Evolutionary conservation across 345 rosid species (phyloP).

Genomic region (Lepidium didymum): DNA sequence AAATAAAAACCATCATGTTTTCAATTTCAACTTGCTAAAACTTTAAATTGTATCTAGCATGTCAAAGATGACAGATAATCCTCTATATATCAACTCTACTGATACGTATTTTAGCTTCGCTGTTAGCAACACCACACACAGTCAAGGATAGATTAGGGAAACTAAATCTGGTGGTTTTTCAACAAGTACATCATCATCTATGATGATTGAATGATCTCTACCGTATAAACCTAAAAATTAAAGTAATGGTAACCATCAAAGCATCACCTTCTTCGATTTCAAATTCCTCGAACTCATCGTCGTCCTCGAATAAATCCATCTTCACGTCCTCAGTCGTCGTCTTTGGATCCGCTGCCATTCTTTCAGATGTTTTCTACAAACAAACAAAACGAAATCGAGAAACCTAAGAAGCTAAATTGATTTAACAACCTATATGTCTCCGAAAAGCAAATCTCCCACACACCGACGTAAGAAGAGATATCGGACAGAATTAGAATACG

Average conservation of each 20-base stretch:
- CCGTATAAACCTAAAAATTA: not conserved
- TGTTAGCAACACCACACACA: not conserved
- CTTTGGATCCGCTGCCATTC: conserved; percentile 43
- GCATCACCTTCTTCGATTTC: conserved; percentile 52
- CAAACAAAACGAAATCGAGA: conserved; percentile 9
- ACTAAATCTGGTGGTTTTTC: not conserved
- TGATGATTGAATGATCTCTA: not conserved
- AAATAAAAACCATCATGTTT: not conserved
- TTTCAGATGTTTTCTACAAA: conserved; percentile 24
- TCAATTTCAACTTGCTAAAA: not conserved
- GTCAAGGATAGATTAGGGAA: not conserved
- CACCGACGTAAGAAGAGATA: not conserved
- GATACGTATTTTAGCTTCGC: too few relatives aligned
- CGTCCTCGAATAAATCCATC: conserved; percentile 88
- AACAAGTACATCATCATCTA: not conserved
- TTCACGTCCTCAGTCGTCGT: conserved; percentile 44
- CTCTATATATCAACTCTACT: not conserved
- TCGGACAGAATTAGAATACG: not conserved
- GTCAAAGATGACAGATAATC: not conserved
- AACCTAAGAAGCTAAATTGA: conserved; percentile 18
- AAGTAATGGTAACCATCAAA: not conserved
- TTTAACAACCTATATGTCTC: too few relatives aligned
- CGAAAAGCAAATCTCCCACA: conserved; percentile 14
- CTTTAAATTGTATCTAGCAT: not conserved
- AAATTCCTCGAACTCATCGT: conserved; percentile 92